phyloP scores from a whole-genome alignment of 129 eudicot species.

The Tanacetum coccineum region DNA sequence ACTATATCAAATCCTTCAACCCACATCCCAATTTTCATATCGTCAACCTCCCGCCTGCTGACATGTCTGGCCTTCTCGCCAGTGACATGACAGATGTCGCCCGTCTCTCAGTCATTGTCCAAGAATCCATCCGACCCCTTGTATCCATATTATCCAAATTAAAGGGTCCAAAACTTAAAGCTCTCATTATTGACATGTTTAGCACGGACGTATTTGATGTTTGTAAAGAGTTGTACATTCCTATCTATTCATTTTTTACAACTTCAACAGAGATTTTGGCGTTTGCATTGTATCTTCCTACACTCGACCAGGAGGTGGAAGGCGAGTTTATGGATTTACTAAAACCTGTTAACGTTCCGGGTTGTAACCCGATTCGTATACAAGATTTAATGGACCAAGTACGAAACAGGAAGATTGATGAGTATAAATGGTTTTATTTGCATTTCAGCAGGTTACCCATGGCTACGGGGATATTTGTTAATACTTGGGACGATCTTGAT shows the following conservation, averaged over 20 bases:
- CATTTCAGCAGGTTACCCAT: slow-evolving; percentile 25
- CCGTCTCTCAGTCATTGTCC: slow-evolving; percentile 19
- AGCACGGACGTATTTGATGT: slow-evolving; percentile 33
- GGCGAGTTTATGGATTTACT: slow-evolving; percentile 46
- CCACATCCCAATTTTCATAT: slow-evolving; percentile 33
- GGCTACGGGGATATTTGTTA: slow-evolving; percentile 39
- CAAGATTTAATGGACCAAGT: slow-evolving; percentile 36
- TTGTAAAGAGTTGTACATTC: slow-evolving; percentile 31
- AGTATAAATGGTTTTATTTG: slow-evolving; percentile 37
- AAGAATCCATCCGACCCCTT: slow-evolving; percentile 36
- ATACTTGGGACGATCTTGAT: slow-evolving; percentile 55
- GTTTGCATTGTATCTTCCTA: slow-evolving; percentile 37
- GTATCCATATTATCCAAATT: slow-evolving; percentile 17
- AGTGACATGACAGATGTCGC: slow-evolving; percentile 10
- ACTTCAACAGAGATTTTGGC: slow-evolving; percentile 27
- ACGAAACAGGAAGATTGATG: slow-evolving; percentile 29
- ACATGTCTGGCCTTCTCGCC: slow-evolving; percentile 25
- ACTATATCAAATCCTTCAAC: slow-evolving; percentile 22
- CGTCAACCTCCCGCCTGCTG: slow-evolving; percentile 38
- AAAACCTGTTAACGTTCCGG: slow-evolving; percentile 39
- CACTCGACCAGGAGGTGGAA: slow-evolving; percentile 33
- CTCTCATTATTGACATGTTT: slow-evolving; percentile 45
- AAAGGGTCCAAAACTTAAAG: slow-evolving; percentile 18
- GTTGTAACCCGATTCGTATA: slow-evolving; percentile 31
- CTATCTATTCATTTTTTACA: slow-evolving; percentile 40